Evolutionary conservation across 2,329 filamentous ascomycete species (phyloP).

Genomic region (Sarocladium brachiariae): DNA sequence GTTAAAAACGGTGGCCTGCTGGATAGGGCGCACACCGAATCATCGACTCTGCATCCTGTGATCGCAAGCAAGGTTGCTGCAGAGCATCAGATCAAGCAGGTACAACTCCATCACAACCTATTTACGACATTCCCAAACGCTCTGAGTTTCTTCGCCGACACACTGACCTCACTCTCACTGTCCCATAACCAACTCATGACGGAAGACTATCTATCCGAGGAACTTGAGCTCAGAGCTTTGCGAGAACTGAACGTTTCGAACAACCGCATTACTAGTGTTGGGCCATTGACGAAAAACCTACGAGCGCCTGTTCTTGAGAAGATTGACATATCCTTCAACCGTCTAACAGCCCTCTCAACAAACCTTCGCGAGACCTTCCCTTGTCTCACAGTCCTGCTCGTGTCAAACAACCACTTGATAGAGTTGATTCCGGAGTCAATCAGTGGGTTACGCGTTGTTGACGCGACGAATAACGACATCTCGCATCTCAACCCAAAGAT

Average conservation of each 20-base stretch:
- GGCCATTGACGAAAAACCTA: slow-evolving; percentile 58
- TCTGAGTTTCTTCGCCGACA: slow-evolving; percentile 63
- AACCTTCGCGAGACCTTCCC: slow-evolving; percentile 62
- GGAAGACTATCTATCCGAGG: slow-evolving; percentile 57
- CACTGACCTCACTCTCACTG: slow-evolving; percentile 65
- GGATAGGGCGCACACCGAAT: slow-evolving; percentile 62
- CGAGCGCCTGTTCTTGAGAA: slow-evolving; percentile 69
- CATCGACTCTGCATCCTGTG: slow-evolving; percentile 51
- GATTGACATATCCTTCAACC: slow-evolving; percentile 77
- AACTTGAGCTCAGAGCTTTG: slow-evolving; percentile 64
- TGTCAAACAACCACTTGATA: slow-evolving; percentile 71
- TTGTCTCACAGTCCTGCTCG: slow-evolving; percentile 61
- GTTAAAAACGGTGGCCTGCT: slow-evolving; percentile 56
- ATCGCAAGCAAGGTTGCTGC: slow-evolving; percentile 49
- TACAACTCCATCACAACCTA: slow-evolving; percentile 72
- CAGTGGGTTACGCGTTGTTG: slow-evolving; percentile 66
- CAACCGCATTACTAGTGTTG: slow-evolving; percentile 66
- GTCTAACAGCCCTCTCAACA: slow-evolving; percentile 62
- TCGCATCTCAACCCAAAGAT: slow-evolving; percentile 72
- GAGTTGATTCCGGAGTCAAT: slow-evolving; percentile 68
- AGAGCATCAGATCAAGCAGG: slow-evolving; percentile 42
- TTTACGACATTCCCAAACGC: slow-evolving; percentile 64
- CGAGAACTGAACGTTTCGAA: slow-evolving; percentile 69
- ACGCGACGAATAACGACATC: slow-evolving; percentile 80
- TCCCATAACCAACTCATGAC: slow-evolving; percentile 66